phyloP scores from a whole-genome alignment of 805 yeast species.

The Suhomyces sp. region DNA sequence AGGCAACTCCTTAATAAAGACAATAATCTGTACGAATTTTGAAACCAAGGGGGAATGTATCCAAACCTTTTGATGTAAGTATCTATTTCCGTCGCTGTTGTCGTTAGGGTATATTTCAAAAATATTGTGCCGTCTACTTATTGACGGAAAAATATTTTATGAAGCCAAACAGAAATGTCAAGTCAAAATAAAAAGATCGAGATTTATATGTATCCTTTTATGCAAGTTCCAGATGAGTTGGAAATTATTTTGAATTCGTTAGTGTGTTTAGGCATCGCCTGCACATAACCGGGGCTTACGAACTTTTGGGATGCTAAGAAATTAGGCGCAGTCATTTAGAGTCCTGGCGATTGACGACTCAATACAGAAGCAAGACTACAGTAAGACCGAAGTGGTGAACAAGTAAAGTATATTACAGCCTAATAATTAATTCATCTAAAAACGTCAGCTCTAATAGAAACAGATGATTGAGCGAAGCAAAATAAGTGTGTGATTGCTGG shows the following conservation, averaged over 20 bases:
- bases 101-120: neutral
- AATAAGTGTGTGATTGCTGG: too few relatives aligned
- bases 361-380: neutral
- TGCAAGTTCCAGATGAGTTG: constrained; percentile 2
- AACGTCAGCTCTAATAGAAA: too few relatives aligned
- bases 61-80: neutral
- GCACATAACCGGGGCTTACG: neutral
- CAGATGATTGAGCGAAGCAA: too few relatives aligned
- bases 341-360: neutral
- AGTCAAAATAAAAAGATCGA: constrained; percentile 6
- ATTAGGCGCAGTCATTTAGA: neutral
- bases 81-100: neutral
- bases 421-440: too few relatives aligned
- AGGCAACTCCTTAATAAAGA: neutral
- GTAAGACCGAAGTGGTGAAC: too few relatives aligned
- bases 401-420: too few relatives aligned
- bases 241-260: neutral
- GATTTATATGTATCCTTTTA: constrained; percentile 3
- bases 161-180: constrained; percentile 1
- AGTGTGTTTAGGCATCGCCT: neutral
- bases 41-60: neutral
- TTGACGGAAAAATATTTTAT: neutral
- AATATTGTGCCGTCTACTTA: neutral
- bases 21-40: neutral
- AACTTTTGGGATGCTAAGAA: neutral